A percentile compares a stretch with the other conserved stretches of the same genome.
phyloP scores from a whole-genome alignment of 129 eudicot species.

The Helianthus tuberosus region DNA sequence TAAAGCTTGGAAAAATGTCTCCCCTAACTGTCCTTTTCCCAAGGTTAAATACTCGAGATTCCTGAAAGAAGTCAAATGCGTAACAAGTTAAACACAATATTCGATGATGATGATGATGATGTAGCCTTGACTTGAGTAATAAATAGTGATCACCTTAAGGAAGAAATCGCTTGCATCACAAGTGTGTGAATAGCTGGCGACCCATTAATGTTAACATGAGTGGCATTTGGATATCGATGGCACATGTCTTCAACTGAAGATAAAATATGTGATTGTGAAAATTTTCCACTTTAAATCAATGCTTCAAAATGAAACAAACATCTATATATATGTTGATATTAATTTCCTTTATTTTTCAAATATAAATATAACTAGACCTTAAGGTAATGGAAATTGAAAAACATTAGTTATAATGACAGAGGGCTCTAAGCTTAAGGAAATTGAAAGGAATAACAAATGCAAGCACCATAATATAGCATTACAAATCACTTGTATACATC shows the following conservation, averaged over 20 bases:
- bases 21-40: constrained; percentile 88
- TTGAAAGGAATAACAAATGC: neutral
- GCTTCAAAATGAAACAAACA: constrained; percentile 11
- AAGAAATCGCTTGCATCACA: constrained; percentile 75
- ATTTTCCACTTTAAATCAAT: neutral
- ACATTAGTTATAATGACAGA: neutral
- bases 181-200: constrained; percentile 65
- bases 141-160: constrained; percentile 54
- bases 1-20: constrained; percentile 73
- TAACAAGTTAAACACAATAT: constrained; percentile 22
- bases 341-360: neutral
- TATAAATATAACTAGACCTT: neutral
- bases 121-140: neutral
- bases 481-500: neutral
- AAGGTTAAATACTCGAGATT: constrained; percentile 75
- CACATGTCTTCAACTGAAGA: constrained; percentile 92
- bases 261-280: neutral
- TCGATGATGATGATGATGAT: neutral
- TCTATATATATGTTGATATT: neutral
- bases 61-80: constrained; percentile 45
- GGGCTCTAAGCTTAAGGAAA: neutral
- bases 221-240: constrained; percentile 87
- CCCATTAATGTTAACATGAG: constrained; percentile 70
- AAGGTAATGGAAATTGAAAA: constrained; percentile 5
- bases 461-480: neutral